A percentile compares a stretch with the other conserved stretches of the same genome.
These are phyloP conservation scores for Ascosphaera apis DNA, from an alignment of 2,329 filamentous ascomycete genomes.

Conservation along the genomic window DNA sequence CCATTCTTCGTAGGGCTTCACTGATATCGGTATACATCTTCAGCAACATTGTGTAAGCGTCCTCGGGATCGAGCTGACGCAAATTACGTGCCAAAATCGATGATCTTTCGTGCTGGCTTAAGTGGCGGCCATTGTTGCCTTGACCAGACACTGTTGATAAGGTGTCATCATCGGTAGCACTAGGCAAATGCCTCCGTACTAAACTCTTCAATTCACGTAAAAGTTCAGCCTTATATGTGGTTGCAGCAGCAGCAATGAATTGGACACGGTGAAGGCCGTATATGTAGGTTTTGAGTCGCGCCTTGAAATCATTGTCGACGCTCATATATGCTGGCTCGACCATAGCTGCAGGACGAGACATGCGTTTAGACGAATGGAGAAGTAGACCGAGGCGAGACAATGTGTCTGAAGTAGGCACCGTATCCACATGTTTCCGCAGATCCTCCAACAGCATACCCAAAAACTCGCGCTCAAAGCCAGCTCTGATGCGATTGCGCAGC, in stretches of 20 bases:
- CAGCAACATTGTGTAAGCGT: constrained; percentile 61
- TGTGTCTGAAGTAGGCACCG: constrained; percentile 47
- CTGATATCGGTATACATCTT: constrained; percentile 72
- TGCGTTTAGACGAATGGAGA: constrained; percentile 47
- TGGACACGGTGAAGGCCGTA: constrained; percentile 60
- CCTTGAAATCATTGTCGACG: constrained; percentile 46
- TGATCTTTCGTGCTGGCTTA: constrained; percentile 72
- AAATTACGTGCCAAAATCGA: constrained; percentile 71
- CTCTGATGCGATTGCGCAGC: constrained; percentile 60
- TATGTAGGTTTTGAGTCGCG: constrained; percentile 46
- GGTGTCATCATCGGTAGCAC: constrained; percentile 81
- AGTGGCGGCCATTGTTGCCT: constrained; percentile 44
- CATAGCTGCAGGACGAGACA: constrained; percentile 41
- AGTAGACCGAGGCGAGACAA: constrained; percentile 66
- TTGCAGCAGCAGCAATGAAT: constrained; percentile 59
- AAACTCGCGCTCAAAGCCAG: constrained; percentile 64
- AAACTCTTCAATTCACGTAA: constrained; percentile 68
- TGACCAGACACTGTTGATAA: constrained; percentile 74
- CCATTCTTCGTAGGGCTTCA: constrained; percentile 63
- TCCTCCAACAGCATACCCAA: constrained; percentile 56
- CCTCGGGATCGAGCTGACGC: constrained; percentile 56
- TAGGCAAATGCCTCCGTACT: constrained; percentile 66
- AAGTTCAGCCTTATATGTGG: constrained; percentile 61
- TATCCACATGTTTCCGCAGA: constrained; percentile 55
- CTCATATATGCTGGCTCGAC: constrained; percentile 57